Percentiles rank a stretch among this genome's conserved stretches.
Conservation (phyloP, 2,329 filamentous ascomycete genomes). For the Fusarium verticillioides region DNA sequence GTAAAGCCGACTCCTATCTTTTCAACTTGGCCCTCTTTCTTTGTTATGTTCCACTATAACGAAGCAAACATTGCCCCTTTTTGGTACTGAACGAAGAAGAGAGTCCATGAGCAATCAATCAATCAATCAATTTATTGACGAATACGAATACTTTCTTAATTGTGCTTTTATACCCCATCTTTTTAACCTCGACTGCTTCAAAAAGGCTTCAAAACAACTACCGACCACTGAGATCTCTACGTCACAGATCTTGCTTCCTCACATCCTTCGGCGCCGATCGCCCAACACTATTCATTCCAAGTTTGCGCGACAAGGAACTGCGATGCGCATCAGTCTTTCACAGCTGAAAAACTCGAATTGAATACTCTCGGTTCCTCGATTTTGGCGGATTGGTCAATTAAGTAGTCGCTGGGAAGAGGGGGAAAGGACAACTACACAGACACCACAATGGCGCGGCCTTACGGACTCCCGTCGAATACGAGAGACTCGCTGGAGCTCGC, state of each 20-base stretch:
- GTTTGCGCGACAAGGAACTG: constrained; percentile 19
- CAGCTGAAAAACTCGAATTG: constrained; percentile 15
- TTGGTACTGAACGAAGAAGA: constrained; percentile 34
- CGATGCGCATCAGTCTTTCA: constrained; percentile 45
- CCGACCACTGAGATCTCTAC: constrained; percentile 4
- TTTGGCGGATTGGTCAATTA: constrained; percentile 9
- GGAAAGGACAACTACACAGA: constrained; percentile 2
- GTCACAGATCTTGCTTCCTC: constrained; percentile 25
- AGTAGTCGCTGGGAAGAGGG: constrained; percentile 8
- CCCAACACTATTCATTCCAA: neutral
- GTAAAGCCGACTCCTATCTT: constrained; percentile 35
- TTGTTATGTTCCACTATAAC: constrained; percentile 27
- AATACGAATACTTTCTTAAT: constrained; percentile 22
- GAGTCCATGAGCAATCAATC: constrained; percentile 24
- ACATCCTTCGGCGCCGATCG: constrained; percentile 13
- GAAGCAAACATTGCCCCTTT: constrained; percentile 25
- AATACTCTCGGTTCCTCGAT: constrained; percentile 15
- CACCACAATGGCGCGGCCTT: constrained; percentile 56
- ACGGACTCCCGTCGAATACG: constrained; percentile 58
- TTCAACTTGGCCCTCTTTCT: constrained; percentile 24
- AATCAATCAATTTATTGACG: constrained; percentile 9
- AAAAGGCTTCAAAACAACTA: constrained; percentile 15
- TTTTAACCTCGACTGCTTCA: constrained; percentile 27
- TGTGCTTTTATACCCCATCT: constrained; percentile 24
- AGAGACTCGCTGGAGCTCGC: constrained; percentile 97